Percentiles rank a stretch among this genome's conserved stretches.
phyloP scores from a whole-genome alignment of 345 rosid genomes.

The Heritiera fomes region DNA sequence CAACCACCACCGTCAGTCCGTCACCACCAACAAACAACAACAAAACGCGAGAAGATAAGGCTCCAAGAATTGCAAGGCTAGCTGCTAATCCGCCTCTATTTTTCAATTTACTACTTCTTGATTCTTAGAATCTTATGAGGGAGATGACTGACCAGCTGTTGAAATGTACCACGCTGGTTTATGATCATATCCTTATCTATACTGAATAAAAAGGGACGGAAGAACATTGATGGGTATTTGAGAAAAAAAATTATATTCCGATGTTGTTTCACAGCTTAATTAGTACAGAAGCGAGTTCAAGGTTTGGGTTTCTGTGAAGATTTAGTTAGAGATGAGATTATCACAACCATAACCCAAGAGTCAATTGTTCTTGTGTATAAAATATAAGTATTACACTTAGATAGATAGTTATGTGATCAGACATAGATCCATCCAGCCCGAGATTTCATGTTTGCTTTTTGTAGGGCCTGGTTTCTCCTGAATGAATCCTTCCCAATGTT shows the following conservation, averaged over 20 bases:
- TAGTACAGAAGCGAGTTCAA: not conserved
- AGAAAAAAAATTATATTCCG: not conserved
- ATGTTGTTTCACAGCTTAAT: not conserved
- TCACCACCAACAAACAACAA: not conserved
- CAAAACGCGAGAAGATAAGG: not conserved
- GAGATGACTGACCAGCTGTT: not conserved
- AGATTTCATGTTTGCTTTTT: slow-evolving; percentile 23
- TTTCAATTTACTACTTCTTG: not conserved
- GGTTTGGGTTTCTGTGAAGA: not conserved
- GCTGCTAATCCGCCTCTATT: slow-evolving; percentile 6
- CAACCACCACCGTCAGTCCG: not conserved
- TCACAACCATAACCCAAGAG: slow-evolving; percentile 11
- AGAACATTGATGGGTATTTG: not conserved
- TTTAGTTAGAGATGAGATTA: slow-evolving; percentile 14
- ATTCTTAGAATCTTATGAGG: not conserved
- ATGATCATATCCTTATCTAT: slow-evolving; percentile 8
- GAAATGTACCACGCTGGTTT: not conserved
- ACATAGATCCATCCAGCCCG: slow-evolving; percentile 16
- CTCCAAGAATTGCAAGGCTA: slow-evolving; percentile 8
- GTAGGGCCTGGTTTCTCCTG: slow-evolving; percentile 19
- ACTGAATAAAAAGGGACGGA: not conserved
- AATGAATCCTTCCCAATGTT: slow-evolving; percentile 9
- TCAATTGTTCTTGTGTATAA: slow-evolving; percentile 3
- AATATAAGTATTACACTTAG: not conserved
- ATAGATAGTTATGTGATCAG: slow-evolving; percentile 2